Evolutionary conservation across 2,329 filamentous ascomycete species (phyloP).

Genomic region (Ceratocystis diversiconidia): DNA sequence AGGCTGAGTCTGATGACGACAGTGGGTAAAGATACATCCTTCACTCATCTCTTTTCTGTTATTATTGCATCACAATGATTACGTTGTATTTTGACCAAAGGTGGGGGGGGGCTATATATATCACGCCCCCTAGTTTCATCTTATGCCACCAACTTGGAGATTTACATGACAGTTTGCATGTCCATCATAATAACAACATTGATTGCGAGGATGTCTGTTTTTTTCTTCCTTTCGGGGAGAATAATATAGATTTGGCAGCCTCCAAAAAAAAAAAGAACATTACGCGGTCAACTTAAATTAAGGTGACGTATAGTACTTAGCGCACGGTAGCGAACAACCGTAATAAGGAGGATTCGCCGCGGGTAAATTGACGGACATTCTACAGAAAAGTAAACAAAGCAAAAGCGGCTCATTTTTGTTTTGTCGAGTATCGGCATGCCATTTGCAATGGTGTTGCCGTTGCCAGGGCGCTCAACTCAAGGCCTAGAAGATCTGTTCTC

Average conservation of each 20-base stretch:
- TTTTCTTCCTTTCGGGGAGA: not conserved
- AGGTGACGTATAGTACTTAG: not conserved
- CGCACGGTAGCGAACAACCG: not conserved
- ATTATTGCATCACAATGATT: not conserved
- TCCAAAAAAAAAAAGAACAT: not conserved
- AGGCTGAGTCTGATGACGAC: slow-evolving; percentile 16
- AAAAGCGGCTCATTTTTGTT: not conserved
- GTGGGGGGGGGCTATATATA: not conserved
- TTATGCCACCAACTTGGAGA: not conserved
- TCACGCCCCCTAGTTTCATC: not conserved
- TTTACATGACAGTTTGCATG: not conserved
- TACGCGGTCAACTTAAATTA: not conserved
- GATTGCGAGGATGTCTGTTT: too few species aligned
- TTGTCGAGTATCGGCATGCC: not conserved
- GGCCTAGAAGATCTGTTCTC: too few species aligned
- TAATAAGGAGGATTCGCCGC: not conserved
- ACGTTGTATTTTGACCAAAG: not conserved
- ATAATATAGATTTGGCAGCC: not conserved
- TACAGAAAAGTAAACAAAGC: not conserved
- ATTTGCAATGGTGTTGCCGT: not conserved
- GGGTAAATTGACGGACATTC: not conserved
- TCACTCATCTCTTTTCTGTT: not conserved
- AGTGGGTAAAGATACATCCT: not conserved
- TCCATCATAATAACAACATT: not conserved
- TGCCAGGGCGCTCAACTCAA: not conserved